Base-by-base conservation (phyloP, 306 rosid genomes). In the Nissolia schottii region DNA sequence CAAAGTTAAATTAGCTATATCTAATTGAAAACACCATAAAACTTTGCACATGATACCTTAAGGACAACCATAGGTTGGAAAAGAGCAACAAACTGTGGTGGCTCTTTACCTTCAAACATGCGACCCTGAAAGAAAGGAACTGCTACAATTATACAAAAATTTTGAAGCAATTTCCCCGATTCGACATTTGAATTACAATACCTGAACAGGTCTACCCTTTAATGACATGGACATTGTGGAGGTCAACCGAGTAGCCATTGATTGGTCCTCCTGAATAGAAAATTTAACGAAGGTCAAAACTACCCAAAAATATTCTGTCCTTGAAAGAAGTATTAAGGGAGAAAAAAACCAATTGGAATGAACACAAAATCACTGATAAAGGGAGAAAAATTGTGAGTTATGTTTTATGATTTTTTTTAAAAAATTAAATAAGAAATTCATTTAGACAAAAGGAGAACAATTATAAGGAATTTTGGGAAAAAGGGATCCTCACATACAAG, bases 191-290 rank as follows among this genome's bases (percentile, higher is more conserved):
- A 69, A 78, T 53, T 76, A 78, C 6, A 32, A 67, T 87, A 93
- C 98, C 98, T 89, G 94, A 80, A 89, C 92, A 46, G 98, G 94
- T 85, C 98, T 89, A 51, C 92, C 97, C 93, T 93, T 93, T 54
- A 93, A 82, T 34, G 94, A 87, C 81, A 81, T 86, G 70, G 29
- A 87, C 91, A 91, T 87, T 19, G 88, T 82, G 62, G 72, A 85
- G 31, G 94, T 81, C 85, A 91, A 82, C 19, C 81, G 85, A 79
- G 88, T 68, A 59, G 98, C 92, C 83, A 70, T 80, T 71, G 80
- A 85, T 53, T 77, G 89, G 81, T 91, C 97, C 70, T 89, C 96
- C 98, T 91, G 80, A 70, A 81, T 59, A 51, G 61, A 49, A 66
- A 83, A 81, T 63, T 79, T 40, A 65, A 35, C 75, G 16, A 16